Base-by-base conservation (phyloP, 2,329 filamentous ascomycete genomes). In the Drechmeria coniospora region DNA sequence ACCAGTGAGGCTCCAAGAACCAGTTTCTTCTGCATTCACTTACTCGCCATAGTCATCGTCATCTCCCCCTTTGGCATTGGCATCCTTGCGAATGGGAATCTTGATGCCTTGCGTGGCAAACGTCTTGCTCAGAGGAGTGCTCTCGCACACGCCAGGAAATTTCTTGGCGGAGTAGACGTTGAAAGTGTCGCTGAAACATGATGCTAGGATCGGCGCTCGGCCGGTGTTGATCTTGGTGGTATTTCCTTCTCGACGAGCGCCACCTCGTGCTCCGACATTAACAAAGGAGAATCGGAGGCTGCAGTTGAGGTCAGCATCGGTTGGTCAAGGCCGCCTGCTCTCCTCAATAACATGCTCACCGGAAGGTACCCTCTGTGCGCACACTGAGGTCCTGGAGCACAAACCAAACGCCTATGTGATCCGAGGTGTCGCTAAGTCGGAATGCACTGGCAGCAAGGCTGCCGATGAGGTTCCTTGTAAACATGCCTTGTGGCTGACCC, bases 91-190 rank as follows among this genome's bases (percentile, higher is more conserved):
- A 30, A 95, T 94, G 0, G 87, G 87, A 15, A 95, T 94, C 55
- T 94, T 94, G 55, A 93, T 92, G 15, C 90, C 90, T 46, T 98
- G 90, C 2, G 71, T 65, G 4, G 90, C 87, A 56, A 98, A 95
- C 35, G 74, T 81, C 53, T 92, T 93, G 64, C 86, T 94, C 12
- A 95, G 59, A 4, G 74, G 57, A 0, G 90, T 98, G 51, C 80
- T 92, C 50, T 95, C 87, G 32, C 92, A 93, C 1, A 98, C 90
- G 22, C 90, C 90, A 0, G 90, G 90, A 53, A 98, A 98, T 46
- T 94, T 94, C 65, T 98, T 98, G 26, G 90, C 90, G 3, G 82
- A 92, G 55, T 79, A 95, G 17, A 98, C 90, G 29, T 83, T 81
- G 61, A 98, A 95, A 3, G 74, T 67, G 4, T 92, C 79, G 26